Percentiles rank a stretch among this genome's conserved stretches.
Evolutionary conservation across 495 filamentous ascomycete genomes (phyloP).

Genomic region (Paragyromitra xinjiangensis): DNA sequence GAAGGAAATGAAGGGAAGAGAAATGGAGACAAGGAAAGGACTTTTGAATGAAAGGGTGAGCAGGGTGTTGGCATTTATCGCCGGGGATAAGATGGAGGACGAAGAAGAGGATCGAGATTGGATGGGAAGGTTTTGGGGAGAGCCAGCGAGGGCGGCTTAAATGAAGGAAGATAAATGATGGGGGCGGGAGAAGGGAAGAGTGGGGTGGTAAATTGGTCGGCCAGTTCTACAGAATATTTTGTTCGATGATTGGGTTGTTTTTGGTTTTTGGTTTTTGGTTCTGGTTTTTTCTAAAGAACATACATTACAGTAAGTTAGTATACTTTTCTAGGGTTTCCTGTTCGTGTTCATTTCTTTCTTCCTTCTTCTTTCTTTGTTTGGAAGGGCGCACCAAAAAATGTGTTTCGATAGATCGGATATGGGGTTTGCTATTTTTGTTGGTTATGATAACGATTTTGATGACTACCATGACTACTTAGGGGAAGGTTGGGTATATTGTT

Average conservation of each 20-base stretch:
- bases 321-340: constrained; percentile 4
- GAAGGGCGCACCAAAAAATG: constrained; percentile 38
- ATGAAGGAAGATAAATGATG: not conserved
- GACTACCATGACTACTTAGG: constrained; percentile 9
- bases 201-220: constrained; percentile 10
- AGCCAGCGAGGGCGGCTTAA: constrained; percentile 57
- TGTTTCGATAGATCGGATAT: constrained; percentile 38
- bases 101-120: constrained; percentile 91
- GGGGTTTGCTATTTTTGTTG: constrained; percentile 24
- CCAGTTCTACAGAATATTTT: constrained; percentile 12
- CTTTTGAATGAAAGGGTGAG: constrained; percentile 76
- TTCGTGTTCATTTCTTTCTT: constrained; percentile 8
- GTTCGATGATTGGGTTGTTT: not conserved
- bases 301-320: constrained; percentile 27
- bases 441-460: constrained; percentile 28
- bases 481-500: not conserved
- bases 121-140: constrained; percentile 68
- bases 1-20: constrained; percentile 83
- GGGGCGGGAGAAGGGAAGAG: not conserved
- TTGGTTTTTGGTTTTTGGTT: constrained; percentile 3
- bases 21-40: constrained; percentile 78
- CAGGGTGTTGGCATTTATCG: constrained; percentile 61
- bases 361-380: constrained; percentile 7
- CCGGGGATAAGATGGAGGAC: constrained; percentile 66
- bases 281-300: constrained; percentile 5